These are phyloP conservation scores for Tylopilus rubrobrunneus DNA, from an alignment of 768 basidiomycete species.

Conservation along the genomic window DNA sequence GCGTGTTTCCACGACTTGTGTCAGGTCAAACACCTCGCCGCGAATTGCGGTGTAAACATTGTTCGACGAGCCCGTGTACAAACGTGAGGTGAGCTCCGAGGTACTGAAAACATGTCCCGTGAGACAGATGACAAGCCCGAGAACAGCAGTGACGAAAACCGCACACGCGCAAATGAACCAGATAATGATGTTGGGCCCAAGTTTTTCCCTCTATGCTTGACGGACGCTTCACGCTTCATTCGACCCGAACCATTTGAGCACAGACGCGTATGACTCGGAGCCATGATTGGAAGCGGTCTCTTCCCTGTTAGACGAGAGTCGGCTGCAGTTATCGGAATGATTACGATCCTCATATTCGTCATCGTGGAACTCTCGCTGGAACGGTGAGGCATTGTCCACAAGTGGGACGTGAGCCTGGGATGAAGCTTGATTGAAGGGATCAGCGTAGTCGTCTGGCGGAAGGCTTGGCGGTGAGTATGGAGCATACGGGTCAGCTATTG, in stretches of 20 bases:
- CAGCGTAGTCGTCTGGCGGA: slow-evolving; percentile 45
- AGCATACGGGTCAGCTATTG: slow-evolving; percentile 66
- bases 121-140: slow-evolving; percentile 89
- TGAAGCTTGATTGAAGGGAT: slow-evolving; percentile 42
- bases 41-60: slow-evolving; percentile 82
- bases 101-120: slow-evolving; percentile 87
- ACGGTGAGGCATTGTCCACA: slow-evolving; percentile 53
- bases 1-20: slow-evolving; percentile 62
- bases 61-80: slow-evolving; percentile 55
- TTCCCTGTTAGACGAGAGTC: slow-evolving; percentile 16
- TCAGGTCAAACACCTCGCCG: slow-evolving; percentile 93
- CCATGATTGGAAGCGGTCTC: too few species aligned
- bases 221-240: slow-evolving; percentile 47
- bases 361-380: slow-evolving; percentile 74
- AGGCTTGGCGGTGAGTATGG: slow-evolving; percentile 52
- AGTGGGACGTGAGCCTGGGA: slow-evolving; percentile 43
- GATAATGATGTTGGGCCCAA: slow-evolving; percentile 89
- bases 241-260: too few species aligned
- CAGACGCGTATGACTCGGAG: too few species aligned
- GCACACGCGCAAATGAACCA: too few species aligned
- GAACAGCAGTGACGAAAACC: slow-evolving; percentile 87
- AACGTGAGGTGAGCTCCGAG: slow-evolving; percentile 72
- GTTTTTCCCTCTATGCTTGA: slow-evolving; percentile 97
- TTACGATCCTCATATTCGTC: slow-evolving; percentile 66
- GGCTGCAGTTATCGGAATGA: slow-evolving; percentile 76